Evolutionary conservation across 2,329 filamentous ascomycete species (phyloP).

Genomic region (Alternaria sp.): DNA sequence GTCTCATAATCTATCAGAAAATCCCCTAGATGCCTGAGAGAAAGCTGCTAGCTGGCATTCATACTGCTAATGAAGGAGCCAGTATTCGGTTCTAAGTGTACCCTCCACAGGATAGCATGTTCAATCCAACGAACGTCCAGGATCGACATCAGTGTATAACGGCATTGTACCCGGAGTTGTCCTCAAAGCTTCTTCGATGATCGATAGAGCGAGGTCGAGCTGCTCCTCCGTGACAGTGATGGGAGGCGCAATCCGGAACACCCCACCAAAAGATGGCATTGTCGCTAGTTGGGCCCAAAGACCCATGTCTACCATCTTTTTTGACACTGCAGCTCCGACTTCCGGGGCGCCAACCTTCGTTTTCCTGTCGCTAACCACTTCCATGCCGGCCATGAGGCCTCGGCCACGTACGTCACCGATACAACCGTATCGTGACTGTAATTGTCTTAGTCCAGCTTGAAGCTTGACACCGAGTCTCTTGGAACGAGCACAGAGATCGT

Average conservation of each 20-base stretch:
- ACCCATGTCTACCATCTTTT: conserved; percentile 61
- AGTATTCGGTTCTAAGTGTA: neutral
- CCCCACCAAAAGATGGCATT: conserved; percentile 56
- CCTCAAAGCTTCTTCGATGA: conserved; percentile 67
- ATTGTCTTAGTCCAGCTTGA: conserved; percentile 56
- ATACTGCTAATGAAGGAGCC: neutral
- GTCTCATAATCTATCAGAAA: neutral
- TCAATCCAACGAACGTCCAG: neutral
- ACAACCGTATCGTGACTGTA: conserved; percentile 65
- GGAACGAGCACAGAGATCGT: conserved; percentile 61
- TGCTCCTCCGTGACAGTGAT: conserved; percentile 61
- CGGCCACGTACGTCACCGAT: conserved; percentile 69
- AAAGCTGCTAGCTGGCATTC: neutral
- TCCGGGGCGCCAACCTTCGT: conserved; percentile 60
- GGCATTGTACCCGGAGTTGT: conserved; percentile 58
- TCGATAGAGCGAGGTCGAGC: conserved; percentile 59
- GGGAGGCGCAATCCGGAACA: conserved; percentile 68
- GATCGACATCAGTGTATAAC: conserved; percentile 23
- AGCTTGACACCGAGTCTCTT: conserved; percentile 57
- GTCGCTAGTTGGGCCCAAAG: conserved; percentile 67
- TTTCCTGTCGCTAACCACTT: conserved; percentile 63
- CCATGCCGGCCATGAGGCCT: conserved; percentile 66
- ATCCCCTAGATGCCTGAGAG: neutral
- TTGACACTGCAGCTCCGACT: conserved; percentile 59
- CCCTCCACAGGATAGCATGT: neutral